A percentile compares a stretch with the other conserved stretches of the same genome.
Evolutionary conservation across 2,329 filamentous ascomycete genomes (phyloP).

Genomic region (Scolecobasidium constrictum): DNA sequence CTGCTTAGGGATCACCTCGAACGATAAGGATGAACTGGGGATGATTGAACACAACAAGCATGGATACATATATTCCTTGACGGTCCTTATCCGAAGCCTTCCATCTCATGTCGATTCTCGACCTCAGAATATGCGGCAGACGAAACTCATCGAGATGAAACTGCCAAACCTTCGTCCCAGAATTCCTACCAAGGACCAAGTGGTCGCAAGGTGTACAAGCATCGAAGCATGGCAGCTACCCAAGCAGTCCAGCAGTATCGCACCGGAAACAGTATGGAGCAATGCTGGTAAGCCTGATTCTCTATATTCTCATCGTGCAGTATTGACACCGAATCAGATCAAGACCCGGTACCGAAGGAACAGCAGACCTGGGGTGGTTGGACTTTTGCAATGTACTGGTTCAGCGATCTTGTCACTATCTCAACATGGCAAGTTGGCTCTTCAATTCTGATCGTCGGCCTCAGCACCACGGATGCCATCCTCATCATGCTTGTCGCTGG

Average conservation of each 20-base stretch:
- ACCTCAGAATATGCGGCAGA: neutral
- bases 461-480: slow-evolving; percentile 30
- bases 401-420: slow-evolving; percentile 22
- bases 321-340: slow-evolving; percentile 2
- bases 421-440: slow-evolving; percentile 35
- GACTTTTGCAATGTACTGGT: slow-evolving; percentile 6
- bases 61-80: no score
- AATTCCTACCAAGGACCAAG: neutral
- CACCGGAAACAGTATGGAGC: slow-evolving; percentile 3
- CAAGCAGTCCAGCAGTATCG: slow-evolving; percentile 4
- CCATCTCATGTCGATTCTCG: neutral
- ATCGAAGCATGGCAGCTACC: slow-evolving; percentile 2
- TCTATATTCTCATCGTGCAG: neutral
- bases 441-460: slow-evolving; percentile 33
- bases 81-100: neutral
- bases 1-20: no score
- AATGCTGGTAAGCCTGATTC: slow-evolving; percentile 1
- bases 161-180: neutral
- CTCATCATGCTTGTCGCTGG: slow-evolving; percentile 20
- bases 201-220: slow-evolving; percentile 1
- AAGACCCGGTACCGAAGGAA: slow-evolving; percentile 6
- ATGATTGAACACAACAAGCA: no score
- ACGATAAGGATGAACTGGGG: no score
- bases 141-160: neutral
- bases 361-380: neutral